Evolutionary conservation across 805 yeast species (phyloP).

Genomic region (Suhomyces canberraensis): DNA sequence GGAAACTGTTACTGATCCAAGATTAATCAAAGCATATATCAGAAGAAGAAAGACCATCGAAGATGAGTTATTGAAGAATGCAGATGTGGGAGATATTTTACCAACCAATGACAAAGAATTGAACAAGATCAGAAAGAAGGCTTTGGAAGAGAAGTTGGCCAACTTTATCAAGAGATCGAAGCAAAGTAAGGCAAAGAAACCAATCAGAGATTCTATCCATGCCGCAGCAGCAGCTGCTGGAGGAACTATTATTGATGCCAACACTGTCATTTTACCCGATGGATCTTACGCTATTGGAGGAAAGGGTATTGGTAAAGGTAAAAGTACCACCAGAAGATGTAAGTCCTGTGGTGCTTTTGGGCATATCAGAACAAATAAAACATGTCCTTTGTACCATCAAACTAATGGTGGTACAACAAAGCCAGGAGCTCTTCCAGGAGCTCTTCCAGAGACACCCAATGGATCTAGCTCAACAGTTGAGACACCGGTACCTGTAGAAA

Average conservation of each 20-base stretch:
- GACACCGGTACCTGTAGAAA: background rate
- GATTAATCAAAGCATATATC: slow-evolving; percentile 81
- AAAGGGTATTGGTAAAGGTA: slow-evolving; percentile 72
- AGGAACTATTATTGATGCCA: slow-evolving; percentile 41
- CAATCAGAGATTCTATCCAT: slow-evolving; percentile 31
- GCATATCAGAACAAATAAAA: slow-evolving; percentile 86
- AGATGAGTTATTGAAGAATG: slow-evolving; percentile 49
- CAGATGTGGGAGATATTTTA: slow-evolving; percentile 68
- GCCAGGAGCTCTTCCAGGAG: background rate
- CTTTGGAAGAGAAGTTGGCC: slow-evolving; percentile 79
- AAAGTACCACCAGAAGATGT: slow-evolving; percentile 76
- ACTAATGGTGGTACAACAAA: slow-evolving; percentile 26
- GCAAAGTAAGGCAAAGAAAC: slow-evolving; percentile 31
- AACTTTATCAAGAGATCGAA: slow-evolving; percentile 66
- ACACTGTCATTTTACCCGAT: slow-evolving; percentile 42
- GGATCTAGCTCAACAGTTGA: background rate
- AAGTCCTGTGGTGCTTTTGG: slow-evolving; percentile 95
- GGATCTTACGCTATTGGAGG: slow-evolving; percentile 50
- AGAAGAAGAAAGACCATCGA: slow-evolving; percentile 65
- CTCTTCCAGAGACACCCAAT: background rate
- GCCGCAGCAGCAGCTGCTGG: slow-evolving; percentile 41
- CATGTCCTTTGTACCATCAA: slow-evolving; percentile 75
- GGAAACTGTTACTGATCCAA: slow-evolving; percentile 78
- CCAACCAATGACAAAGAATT: slow-evolving; percentile 83
- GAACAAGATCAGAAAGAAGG: slow-evolving; percentile 70